phyloP scores from a whole-genome alignment of 1,139 yeast species.

The Candida sp. region DNA sequence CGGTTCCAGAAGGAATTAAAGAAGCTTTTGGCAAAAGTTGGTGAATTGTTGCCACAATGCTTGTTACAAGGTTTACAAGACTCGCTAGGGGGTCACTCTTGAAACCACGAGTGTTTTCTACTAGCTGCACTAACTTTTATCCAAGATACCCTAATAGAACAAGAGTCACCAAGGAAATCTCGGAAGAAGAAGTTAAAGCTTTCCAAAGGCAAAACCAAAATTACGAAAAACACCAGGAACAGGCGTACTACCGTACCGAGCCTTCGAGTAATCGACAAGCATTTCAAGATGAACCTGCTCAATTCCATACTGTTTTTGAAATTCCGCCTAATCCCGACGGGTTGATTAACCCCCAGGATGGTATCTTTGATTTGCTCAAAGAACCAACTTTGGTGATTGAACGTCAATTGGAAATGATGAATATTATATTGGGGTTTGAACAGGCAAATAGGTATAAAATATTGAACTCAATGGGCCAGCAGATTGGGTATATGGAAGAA shows the following conservation, averaged over 20 bases:
- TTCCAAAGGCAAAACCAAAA: conserved; percentile 1
- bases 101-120: background rate
- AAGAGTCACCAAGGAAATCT: conserved; percentile 32
- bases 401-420: conserved; percentile 85
- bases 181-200: conserved; percentile 31
- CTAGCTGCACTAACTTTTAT: background rate
- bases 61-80: background rate
- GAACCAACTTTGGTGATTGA: conserved; percentile 88
- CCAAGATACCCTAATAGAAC: conserved; percentile 16
- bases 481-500: conserved; percentile 79
- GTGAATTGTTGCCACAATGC: background rate
- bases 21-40: background rate
- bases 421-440: conserved; percentile 82
- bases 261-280: conserved; percentile 14
- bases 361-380: conserved; percentile 52
- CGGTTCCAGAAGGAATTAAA: background rate
- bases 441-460: conserved; percentile 82
- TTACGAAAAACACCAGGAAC: conserved; percentile 14
- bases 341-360: conserved; percentile 50
- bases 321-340: conserved; percentile 44
- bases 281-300: conserved; percentile 19
- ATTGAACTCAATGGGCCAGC: conserved; percentile 69
- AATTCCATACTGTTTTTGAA: conserved; percentile 25
- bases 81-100: background rate
- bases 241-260: conserved; percentile 27